Conservation (phyloP, 83 land plant genomes). For the Picea engelmannii region DNA sequence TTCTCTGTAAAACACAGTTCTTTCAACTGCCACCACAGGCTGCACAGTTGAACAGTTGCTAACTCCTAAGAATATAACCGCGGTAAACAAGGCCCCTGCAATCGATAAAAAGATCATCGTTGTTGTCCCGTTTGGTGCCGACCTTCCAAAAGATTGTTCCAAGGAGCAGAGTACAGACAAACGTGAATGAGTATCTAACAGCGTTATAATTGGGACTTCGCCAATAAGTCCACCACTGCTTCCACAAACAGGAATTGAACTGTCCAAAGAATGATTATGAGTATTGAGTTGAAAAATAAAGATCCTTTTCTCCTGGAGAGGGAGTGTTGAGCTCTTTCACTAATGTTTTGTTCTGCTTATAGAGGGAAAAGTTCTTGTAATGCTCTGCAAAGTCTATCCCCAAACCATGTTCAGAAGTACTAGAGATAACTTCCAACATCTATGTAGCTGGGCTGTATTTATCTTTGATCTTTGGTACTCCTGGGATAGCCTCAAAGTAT, state of each 20-base stretch:
- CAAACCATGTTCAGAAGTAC: constrained; percentile 18
- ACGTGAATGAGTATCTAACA: constrained; percentile 40
- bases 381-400: constrained; percentile 28
- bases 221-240: too few species aligned
- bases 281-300: neutral
- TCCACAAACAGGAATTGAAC: too few species aligned
- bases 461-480: constrained; percentile 39
- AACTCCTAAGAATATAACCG: constrained; percentile 17
- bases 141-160: constrained; percentile 58
- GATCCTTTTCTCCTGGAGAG: constrained; percentile 33
- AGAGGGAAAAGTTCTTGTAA: constrained; percentile 22
- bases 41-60: too few species aligned
- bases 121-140: constrained; percentile 25
- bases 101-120: constrained; percentile 12
- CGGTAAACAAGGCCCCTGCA: constrained; percentile 18
- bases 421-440: constrained; percentile 28
- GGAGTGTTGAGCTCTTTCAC: constrained; percentile 5
- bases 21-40: constrained; percentile 18
- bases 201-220: constrained; percentile 45
- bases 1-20: constrained; percentile 29
- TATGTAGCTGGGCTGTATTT: constrained; percentile 25
- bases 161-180: constrained; percentile 35
- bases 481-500: constrained; percentile 21
- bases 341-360: constrained; percentile 22
- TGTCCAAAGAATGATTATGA: too few species aligned